Evolutionary conservation across 2,329 filamentous ascomycete species (phyloP), one percentile per base, ranked within the genome.

Genomic region (Pyrenophora teres): DNA sequence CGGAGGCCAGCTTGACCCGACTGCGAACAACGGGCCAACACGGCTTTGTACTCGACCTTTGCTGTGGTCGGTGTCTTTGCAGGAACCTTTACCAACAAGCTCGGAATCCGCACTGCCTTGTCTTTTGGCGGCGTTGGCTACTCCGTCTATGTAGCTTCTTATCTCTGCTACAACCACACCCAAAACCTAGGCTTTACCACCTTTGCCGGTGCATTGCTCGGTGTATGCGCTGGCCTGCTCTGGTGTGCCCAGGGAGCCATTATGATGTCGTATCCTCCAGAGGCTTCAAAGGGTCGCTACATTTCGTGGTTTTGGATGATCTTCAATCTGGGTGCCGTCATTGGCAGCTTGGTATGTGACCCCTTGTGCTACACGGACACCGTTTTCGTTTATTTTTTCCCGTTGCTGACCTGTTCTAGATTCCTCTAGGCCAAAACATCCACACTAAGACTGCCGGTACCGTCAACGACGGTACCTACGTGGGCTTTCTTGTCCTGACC

Each of bases 251-350:
- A 93, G 75, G 89, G 90, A 53, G 86, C 88, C 52, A 90, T 93
- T 68, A 92, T 93, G 87, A 93, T 96, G 85, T 86, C 89, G 35
- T 96, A 96, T 72, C 92, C 92, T 1, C 80, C 83, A 16, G 92
- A 96, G 76, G 74, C 84, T 30, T 83, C 85, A 59, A 96, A 96
- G 80, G 92, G 92, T 38, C 86, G 87, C 53, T 96, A 92, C 73
- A 96, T 96, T 72, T 89, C 89, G 54, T 87, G 86, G 78, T 96
- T 96, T 77, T 96, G 92, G 92, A 86, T 92, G 72, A 95, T 97
- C 67, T 97, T 96, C 81, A 96, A 96, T 75, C 75, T 92, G 52
- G 92, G 92, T 63, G 92, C 87, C 65, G 92, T 96, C 55, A 90
- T 97, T 72, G 92, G 92, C 56, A 86, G 87, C 67, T 70, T 86